Percentiles rank a stretch among this genome's conserved stretches.
These are phyloP conservation scores for Neurospora discreta DNA, from an alignment of 495 filamentous ascomycete species.

Conservation along the genomic window DNA sequence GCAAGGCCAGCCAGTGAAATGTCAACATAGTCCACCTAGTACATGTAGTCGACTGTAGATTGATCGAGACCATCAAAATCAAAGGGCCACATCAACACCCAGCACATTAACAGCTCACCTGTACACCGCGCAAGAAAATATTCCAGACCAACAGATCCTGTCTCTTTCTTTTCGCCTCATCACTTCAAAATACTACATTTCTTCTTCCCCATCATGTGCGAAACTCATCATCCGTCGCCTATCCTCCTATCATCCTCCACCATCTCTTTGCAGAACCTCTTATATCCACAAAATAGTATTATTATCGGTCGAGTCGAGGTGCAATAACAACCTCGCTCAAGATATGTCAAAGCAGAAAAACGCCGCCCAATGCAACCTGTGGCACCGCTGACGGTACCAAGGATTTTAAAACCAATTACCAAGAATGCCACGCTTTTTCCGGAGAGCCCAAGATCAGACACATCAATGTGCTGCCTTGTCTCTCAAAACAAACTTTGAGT, in stretches of 20 bases:
- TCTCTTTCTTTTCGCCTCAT: neutral
- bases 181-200: neutral
- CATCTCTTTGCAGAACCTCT: neutral
- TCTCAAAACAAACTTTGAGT: slow-evolving; percentile 1
- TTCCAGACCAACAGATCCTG: neutral
- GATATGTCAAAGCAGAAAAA: slow-evolving; percentile 1
- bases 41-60: neutral
- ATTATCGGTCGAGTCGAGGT: neutral
- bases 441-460: neutral
- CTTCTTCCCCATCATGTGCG: neutral
- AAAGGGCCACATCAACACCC: neutral
- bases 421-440: neutral
- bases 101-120: neutral
- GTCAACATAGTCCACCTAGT: neutral
- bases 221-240: neutral
- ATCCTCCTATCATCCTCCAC: neutral
- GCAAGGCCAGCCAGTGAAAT: neutral
- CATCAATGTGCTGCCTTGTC: neutral
- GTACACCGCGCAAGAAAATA: neutral
- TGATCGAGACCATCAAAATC: neutral
- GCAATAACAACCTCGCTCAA: neutral
- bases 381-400: neutral
- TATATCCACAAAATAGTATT: neutral
- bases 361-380: slow-evolving; percentile 14
- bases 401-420: neutral